A percentile compares a stretch with the other conserved stretches of the same genome.
Conservation (phyloP, 2,329 filamentous ascomycete genomes). For the Hymenoscyphus scutula region DNA sequence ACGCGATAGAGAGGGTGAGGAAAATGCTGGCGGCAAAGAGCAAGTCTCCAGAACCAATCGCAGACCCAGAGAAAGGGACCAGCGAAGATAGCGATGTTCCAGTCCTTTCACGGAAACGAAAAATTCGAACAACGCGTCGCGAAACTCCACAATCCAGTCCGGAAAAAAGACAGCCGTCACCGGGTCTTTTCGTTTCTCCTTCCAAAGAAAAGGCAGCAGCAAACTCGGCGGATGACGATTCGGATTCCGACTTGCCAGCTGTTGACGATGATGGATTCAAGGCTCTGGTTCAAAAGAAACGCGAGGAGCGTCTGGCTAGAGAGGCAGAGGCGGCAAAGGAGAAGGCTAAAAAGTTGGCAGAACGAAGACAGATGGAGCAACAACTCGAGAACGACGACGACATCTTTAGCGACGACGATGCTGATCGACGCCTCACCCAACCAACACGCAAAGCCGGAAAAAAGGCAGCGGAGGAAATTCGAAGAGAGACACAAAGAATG, state of each 20-base stretch:
- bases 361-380: constrained; percentile 45
- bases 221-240: constrained; percentile 30
- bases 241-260: constrained; percentile 42
- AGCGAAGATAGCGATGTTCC: constrained; percentile 28
- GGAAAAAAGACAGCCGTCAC: constrained; percentile 28
- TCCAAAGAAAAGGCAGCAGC: constrained; percentile 29
- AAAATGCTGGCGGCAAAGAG: constrained; percentile 42
- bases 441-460: constrained; percentile 86
- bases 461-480: constrained; percentile 93
- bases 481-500: constrained; percentile 88
- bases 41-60: constrained; percentile 33
- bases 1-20: constrained; percentile 43
- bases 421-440: constrained; percentile 66
- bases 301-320: constrained; percentile 64
- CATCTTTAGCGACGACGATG: constrained; percentile 61
- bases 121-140: constrained; percentile 22
- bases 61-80: constrained; percentile 37
- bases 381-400: constrained; percentile 55
- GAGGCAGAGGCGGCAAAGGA: constrained; percentile 58
- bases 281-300: constrained; percentile 71
- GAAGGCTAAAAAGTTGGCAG: constrained; percentile 32
- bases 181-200: constrained; percentile 44
- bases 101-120: constrained; percentile 31
- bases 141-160: constrained; percentile 28
- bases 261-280: constrained; percentile 60